Base-by-base conservation (phyloP, 805 yeast species). In the Ogataea siamensis region DNA sequence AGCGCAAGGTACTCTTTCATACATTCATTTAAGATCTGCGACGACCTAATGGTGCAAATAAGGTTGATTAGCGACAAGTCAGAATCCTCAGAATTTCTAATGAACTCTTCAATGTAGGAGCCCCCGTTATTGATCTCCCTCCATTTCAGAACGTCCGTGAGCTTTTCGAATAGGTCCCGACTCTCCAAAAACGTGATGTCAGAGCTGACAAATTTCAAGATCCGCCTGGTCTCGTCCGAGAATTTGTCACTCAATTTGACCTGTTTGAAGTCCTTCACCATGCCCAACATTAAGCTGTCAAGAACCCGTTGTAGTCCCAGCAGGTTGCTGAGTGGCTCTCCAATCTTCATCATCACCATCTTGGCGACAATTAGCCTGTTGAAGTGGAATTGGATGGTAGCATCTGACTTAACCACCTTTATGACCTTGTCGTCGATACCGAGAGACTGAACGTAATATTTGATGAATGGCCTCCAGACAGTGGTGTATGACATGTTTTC, bases 41-140 rank as follows among this genome's bases (percentile, higher is more conserved):
- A 43, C 5, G 54, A 25, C 31, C 57, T 44, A 27, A 57, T 47
- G 6, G 47, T 46, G n/a, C 48, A 42, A 15, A 51, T 25, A 9
- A 60, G 26, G 34, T 60, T 58, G 34, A 56, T 48, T 16, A 53
- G 25, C 18, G 51, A 54, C 19, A 57, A 34, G 14, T 51, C 51
- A 4, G 46, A 36, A 8, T 51, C 56, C 12, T 46, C 36, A 3
- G 59, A 48, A 29, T 45, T 53, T 8, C 46, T 34, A 16, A 57
- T 47, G 37, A 50, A 58, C 40, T 59, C 60, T 16, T 40, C 28
- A 21, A 57, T 45, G 7, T 54, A 42, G 22, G 42, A 45, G 35
- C 57, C 51, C 23, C 40, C 41, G 5, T 43, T 28, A 17, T 39
- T 42, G 13, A 36, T 37, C 6, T 28, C 30, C 4, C 42, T 33